These are phyloP conservation scores for Inonotus obliquus DNA, from an alignment of 1,284 basidiomycete species.

Conservation along the genomic window DNA sequence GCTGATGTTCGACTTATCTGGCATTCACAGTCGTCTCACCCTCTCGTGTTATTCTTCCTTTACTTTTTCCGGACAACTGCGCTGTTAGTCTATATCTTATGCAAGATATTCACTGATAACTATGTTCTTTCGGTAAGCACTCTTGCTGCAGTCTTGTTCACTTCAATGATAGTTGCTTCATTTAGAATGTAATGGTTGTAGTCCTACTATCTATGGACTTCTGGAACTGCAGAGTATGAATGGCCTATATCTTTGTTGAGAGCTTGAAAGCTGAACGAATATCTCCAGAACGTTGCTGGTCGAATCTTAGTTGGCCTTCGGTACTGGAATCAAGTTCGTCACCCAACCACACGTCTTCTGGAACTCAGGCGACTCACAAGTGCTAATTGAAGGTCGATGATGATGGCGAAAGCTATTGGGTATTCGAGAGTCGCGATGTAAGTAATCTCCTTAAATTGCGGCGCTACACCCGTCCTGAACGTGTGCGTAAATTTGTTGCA, in stretches of 20 bases:
- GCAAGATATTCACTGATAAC: slow-evolving; percentile 81
- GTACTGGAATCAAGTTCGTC: slow-evolving; percentile 88
- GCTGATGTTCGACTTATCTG: slow-evolving; percentile 18
- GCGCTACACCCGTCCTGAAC: slow-evolving; percentile 11
- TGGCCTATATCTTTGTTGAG: neutral
- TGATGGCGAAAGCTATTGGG: slow-evolving; percentile 93
- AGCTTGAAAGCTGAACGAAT: slow-evolving; percentile 1
- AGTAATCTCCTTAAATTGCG: slow-evolving; percentile 26
- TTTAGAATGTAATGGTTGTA: slow-evolving; percentile 85
- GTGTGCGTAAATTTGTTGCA: slow-evolving; percentile 29
- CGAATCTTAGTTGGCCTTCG: slow-evolving; percentile 86
- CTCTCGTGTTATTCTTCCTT: slow-evolving; percentile 76
- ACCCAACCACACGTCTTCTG: neutral
- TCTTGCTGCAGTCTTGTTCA: neutral
- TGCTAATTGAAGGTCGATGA: slow-evolving; percentile 68
- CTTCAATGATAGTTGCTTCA: neutral
- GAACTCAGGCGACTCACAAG: slow-evolving; percentile 11
- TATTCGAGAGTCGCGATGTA: slow-evolving; percentile 92
- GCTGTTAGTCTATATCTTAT: slow-evolving; percentile 83
- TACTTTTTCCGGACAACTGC: slow-evolving; percentile 84
- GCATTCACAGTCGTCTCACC: slow-evolving; percentile 68
- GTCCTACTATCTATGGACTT: slow-evolving; percentile 92
- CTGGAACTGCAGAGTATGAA: slow-evolving; percentile 83
- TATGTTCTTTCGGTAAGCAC: slow-evolving; percentile 81
- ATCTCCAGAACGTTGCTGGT: slow-evolving; percentile 81